Conservation (phyloP, 768 basidiomycete species). For the Galerina marginata region DNA sequence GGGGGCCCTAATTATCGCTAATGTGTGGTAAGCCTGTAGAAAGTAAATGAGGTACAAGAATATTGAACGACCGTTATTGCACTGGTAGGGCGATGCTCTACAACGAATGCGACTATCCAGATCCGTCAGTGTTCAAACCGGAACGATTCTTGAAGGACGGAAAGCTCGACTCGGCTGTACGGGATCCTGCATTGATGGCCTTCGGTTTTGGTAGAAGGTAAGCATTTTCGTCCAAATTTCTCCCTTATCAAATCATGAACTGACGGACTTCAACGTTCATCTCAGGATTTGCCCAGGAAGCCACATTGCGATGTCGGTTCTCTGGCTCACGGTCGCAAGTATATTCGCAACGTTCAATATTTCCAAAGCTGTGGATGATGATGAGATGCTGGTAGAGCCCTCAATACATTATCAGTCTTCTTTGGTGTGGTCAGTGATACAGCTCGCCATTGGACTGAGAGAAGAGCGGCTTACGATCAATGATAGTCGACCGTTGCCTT, state of each 20-base stretch:
- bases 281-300: constrained; percentile 42
- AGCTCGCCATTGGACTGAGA: background rate
- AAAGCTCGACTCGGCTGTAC: constrained; percentile 36
- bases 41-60: background rate
- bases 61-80: background rate
- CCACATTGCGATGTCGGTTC: constrained; percentile 31
- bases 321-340: constrained; percentile 35
- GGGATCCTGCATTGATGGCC: constrained; percentile 40
- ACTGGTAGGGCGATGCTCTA: constrained; percentile 37
- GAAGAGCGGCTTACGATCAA: background rate
- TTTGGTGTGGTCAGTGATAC: constrained; percentile 23
- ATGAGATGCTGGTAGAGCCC: constrained; percentile 28
- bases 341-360: constrained; percentile 41
- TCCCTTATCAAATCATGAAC: background rate
- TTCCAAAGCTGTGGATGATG: constrained; percentile 31
- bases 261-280: background rate
- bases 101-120: constrained; percentile 38
- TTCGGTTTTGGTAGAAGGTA: constrained; percentile 48
- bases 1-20: constrained; percentile 40
- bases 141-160: constrained; percentile 52
- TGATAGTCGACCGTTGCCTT: constrained; percentile 33
- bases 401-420: constrained; percentile 23
- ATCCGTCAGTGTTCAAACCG: constrained; percentile 45
- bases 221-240: constrained; percentile 1
- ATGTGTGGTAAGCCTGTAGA: constrained; percentile 34